Evolutionary conservation across 164 flowering plant species (phyloP), one percentile per base, ranked within the genome.

Genomic region (Nymphaea thermarum): DNA sequence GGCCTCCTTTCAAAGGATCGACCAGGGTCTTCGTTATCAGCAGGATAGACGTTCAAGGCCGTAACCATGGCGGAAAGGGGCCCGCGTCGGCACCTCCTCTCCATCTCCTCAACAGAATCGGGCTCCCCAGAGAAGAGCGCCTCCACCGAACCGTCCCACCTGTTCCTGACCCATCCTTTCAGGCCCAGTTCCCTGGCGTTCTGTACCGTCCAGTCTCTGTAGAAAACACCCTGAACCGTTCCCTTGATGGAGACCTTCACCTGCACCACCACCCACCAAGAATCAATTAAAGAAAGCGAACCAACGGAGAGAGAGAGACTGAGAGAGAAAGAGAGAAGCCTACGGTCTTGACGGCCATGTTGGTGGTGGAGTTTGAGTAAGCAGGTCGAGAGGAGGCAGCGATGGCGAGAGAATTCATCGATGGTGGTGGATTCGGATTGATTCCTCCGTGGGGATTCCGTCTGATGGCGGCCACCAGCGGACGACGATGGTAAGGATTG

Each of bases 171-270:
- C 83, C 83, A 80, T 4, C 83, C 83, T 43, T 70, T 76, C 5
- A 80, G 60, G 4, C 90, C 90, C 76, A 91, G 71, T 47, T 81
- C 79, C 4, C 62, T 76, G 3, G 96, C 97, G 75, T 90, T 94
- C 69, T 90, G 92, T 15, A 85, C 71, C 1, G 96, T 94, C 98
- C 97, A 91, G 66, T 94, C 74, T 70, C 98, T 76, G 47, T 87
- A 91, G 75, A 85, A 91, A 66, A 89, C 97, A 6, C 97, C 95
- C 75, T 90, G 96, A n/a, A 88, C 94, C 68, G 86, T 71, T 2
- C 97, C 97, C 78, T 86, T 87, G 4, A 93, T 76, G 77, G 82
- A 73, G 59, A 80, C 84, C 79, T 84, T 84, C 41, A 86, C 92
- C 96, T 92, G 82, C 80, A 75, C 44, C 42, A 45, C 11, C 53